These are phyloP conservation scores for Ilyonectria robusta DNA, from an alignment of 2,329 filamentous ascomycete genomes.

Conservation along the genomic window DNA sequence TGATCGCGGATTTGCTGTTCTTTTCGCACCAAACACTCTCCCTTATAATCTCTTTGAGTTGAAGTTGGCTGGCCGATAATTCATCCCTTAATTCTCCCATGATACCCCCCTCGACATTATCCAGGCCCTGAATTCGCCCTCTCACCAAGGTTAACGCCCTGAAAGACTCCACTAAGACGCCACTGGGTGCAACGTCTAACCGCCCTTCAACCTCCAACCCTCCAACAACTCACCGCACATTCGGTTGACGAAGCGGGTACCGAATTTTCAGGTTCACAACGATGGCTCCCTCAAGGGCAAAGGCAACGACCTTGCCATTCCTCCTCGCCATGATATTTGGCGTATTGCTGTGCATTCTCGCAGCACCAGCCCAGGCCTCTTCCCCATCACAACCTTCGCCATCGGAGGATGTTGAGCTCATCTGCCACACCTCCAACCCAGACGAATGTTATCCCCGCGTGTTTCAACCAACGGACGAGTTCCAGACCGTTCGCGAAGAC, in stretches of 20 bases:
- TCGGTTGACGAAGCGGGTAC: neutral
- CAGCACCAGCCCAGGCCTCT: slow-evolving; percentile 44
- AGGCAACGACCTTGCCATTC: slow-evolving; percentile 34
- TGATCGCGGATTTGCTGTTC: slow-evolving; percentile 18
- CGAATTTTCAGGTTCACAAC: slow-evolving; percentile 4
- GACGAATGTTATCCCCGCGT: slow-evolving; percentile 76
- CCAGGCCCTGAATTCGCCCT: slow-evolving; percentile 6
- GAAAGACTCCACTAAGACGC: slow-evolving; percentile 17
- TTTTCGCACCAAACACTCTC: slow-evolving; percentile 25
- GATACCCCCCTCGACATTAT: slow-evolving; percentile 9
- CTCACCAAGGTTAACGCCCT: neutral
- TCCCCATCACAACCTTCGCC: slow-evolving; percentile 51
- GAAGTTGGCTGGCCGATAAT: slow-evolving; percentile 5
- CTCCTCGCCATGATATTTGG: slow-evolving; percentile 46
- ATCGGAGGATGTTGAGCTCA: slow-evolving; percentile 66
- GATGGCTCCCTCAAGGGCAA: slow-evolving; percentile 47
- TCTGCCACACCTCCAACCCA: slow-evolving; percentile 73
- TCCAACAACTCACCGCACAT: neutral
- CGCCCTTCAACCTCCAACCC: slow-evolving; percentile 1
- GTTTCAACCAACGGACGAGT: slow-evolving; percentile 75
- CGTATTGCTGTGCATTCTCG: slow-evolving; percentile 47
- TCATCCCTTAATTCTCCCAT: slow-evolving; percentile 3
- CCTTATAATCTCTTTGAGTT: neutral
- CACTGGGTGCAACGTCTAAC: neutral
- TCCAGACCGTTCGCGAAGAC: slow-evolving; percentile 73